Evolutionary conservation across 257 asterid species (phyloP), one percentile per base, ranked within the genome.

Genomic region (Plantago elongata): DNA sequence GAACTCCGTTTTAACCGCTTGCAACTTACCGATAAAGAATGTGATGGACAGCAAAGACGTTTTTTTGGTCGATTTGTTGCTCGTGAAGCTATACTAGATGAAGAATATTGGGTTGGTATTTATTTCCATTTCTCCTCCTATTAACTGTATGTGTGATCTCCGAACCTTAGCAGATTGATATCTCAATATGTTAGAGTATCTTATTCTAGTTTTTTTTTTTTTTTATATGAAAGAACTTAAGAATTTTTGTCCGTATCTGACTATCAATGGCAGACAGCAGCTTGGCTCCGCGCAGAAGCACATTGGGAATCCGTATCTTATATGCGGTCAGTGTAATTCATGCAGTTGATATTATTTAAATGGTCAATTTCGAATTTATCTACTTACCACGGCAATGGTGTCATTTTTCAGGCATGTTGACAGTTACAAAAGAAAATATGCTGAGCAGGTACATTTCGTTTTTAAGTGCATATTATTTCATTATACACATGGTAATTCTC

Each of bases 211-310:
- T n/a, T n/a, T n/a, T n/a, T n/a, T n/a, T n/a, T n/a, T n/a, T n/a
- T n/a, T n/a, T n/a, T n/a, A n/a, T n/a, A 14, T 34, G 40, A 67
- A 79, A 69, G 74, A 67, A 70, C 68, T 69, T 76, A 61, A 63
- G 78, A 69, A 67, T 61, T 72, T 22, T 22, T 22, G 27, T 22
- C 27, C 27, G 27, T 22, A 22, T 22, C 78, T 78, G 75, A 77
- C 72, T 79, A 62, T 63, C 69, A 69, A 66, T 84, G 83, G 72
- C 88, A 91, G 96, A 86, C 96, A 63, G 96, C 98, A 48, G 89
- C 98, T 46, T 91, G 96, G 96, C 84, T 91, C 69, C 86, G 98
- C 63, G 96, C 98, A 68, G 98, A 91, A 78, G 94, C 98, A 57
- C 94, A 91, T 62, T 88, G 95, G 96, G 98, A 91, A 69, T 74